Conservation (phyloP, 2,329 filamentous ascomycete species). For the Fusarium torulosum region DNA sequence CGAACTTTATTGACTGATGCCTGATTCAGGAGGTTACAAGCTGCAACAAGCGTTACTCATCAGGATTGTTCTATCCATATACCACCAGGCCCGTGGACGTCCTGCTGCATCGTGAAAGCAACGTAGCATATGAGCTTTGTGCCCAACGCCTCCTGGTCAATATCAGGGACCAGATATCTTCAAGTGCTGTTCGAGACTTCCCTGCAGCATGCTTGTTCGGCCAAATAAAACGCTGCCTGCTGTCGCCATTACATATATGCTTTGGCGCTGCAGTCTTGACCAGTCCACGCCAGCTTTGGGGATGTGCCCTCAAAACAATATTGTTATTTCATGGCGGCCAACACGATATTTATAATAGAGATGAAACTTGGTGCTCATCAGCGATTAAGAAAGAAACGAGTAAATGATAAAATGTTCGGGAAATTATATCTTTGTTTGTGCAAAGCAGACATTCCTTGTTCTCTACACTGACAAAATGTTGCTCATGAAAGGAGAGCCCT, state of each 20-base stretch:
- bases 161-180: not conserved
- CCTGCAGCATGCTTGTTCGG: not conserved
- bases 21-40: not conserved
- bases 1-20: not conserved
- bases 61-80: not conserved
- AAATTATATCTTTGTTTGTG: not conserved
- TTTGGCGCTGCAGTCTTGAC: not conserved
- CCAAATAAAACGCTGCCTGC: not conserved
- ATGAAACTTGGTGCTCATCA: no score
- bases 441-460: not conserved
- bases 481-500: not conserved
- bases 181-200: not conserved
- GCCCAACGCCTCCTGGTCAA: not conserved
- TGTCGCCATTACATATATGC: not conserved
- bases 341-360: not conserved
- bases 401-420: not conserved
- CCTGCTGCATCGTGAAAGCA: not conserved
- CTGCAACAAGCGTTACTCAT: not conserved
- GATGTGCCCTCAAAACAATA: not conserved
- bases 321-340: not conserved
- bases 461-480: not conserved
- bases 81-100: not conserved
- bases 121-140: not conserved
- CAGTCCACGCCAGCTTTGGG: not conserved
- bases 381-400: not conserved